Evolutionary conservation across 169 alveolate species (phyloP).

Genomic region (Cryptosporidium canis): DNA sequence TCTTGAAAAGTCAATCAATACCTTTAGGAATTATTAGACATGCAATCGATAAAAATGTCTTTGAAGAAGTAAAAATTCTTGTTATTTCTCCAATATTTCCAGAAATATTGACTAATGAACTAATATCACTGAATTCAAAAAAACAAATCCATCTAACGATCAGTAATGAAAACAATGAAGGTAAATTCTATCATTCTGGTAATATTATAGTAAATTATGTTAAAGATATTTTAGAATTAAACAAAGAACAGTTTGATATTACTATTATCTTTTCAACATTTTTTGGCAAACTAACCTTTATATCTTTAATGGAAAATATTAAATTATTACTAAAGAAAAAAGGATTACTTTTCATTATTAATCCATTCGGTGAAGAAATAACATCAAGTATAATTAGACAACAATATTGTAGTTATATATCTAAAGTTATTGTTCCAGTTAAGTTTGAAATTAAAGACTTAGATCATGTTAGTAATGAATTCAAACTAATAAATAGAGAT

Average conservation of each 20-base stretch:
- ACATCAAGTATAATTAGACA: conserved; percentile 42
- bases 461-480: conserved; percentile 1
- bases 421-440: conserved; percentile 39
- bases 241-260: conserved; percentile 1
- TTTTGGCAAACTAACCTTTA: conserved; percentile 35
- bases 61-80: conserved; percentile 19
- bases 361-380: conserved; percentile 58
- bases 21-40: not conserved
- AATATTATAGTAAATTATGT: conserved; percentile 8
- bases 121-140: not conserved
- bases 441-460: not conserved
- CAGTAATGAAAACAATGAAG: not conserved
- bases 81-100: conserved; percentile 38
- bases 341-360: conserved; percentile 22
- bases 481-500: not conserved
- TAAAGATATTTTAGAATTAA: not conserved
- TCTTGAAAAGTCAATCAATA: not conserved
- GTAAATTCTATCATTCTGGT: not conserved
- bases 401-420: conserved; percentile 16
- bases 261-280: conserved; percentile 9
- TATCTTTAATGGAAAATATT: conserved; percentile 18
- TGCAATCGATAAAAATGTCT: not conserved
- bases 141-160: not conserved
- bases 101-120: not conserved
- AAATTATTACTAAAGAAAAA: conserved; percentile 10